Evolutionary conservation across 805 yeast genomes (phyloP).

Genomic region (Ogataea polymorpha): DNA sequence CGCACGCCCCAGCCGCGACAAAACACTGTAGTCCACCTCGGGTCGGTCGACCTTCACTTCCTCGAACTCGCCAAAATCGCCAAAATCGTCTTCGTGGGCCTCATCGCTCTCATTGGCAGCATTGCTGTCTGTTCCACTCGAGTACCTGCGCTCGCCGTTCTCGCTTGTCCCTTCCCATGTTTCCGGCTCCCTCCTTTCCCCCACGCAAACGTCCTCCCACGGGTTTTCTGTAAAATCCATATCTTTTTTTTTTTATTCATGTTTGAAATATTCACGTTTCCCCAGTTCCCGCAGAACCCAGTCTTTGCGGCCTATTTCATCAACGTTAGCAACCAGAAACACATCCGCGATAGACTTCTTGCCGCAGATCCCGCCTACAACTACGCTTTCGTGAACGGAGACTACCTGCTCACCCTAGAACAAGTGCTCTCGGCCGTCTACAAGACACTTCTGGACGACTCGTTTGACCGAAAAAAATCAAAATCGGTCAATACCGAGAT

Average conservation of each 20-base stretch:
- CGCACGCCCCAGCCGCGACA: neutral
- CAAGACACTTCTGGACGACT: conserved; percentile 53
- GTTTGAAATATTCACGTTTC: conserved; percentile 14
- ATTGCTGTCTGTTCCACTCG: neutral
- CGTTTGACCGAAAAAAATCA: conserved; percentile 51
- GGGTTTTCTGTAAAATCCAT: conserved; percentile 12
- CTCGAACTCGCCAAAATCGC: conserved; percentile 1
- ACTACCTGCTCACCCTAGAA: conserved; percentile 53
- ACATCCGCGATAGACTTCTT: conserved; percentile 44
- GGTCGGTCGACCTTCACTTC: conserved; percentile 1
- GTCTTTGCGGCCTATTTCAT: conserved; percentile 37
- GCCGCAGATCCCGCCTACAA: conserved; percentile 48
- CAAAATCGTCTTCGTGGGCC: neutral
- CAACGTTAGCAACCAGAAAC: conserved; percentile 42
- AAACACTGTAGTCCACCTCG: neutral
- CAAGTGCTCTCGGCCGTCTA: conserved; percentile 61
- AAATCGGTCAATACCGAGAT: conserved; percentile 69
- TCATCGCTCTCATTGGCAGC: neutral
- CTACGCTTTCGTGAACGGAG: conserved; percentile 64
- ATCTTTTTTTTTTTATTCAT: conserved; percentile 6
- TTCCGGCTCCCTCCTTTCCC: neutral
- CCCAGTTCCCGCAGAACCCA: conserved; percentile 19
- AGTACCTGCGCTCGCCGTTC: neutral
- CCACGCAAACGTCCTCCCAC: conserved; percentile 3
- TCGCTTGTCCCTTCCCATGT: neutral